Evolutionary conservation across 805 yeast species (phyloP), one percentile per base, ranked within the genome.

Genomic region (Cyberlindnera veronae): DNA sequence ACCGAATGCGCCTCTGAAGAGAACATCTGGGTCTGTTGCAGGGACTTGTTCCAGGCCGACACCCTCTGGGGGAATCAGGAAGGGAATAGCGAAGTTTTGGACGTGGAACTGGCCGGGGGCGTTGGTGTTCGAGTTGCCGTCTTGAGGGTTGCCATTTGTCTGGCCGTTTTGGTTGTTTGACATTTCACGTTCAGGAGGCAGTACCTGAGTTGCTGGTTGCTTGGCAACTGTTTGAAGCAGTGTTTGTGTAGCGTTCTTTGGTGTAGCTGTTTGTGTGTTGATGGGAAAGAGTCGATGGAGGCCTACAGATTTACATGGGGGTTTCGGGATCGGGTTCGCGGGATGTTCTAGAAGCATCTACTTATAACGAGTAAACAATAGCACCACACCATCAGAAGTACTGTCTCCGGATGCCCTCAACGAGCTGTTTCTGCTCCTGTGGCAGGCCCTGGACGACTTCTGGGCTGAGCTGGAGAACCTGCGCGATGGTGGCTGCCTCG

Each of bases 401-500:
- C 32, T 41, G 43, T 30, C 29, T 35, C 19, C 45, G 36, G 6
- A 45, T 38, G 29, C 26, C 32, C 21, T 45, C 42, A 11, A 48
- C 41, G 15, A 45, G 32, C 36, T 30, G 36, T 26, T 36, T 44
- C 20, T 49, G 53, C 11, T 49, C 49, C 3, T 31, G 21, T 11
- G 50, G 48, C 6, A 49, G 34, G 2, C 38, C 26, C 7, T 29
- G 30, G 8, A 49, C 34, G 7, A 37, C 38, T 2, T 35, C 70
- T 13, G 66, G 70, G 1, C 72, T 59, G 33, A 77, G 51, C 13
- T 58, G 58, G 46, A 76, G 57, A 12, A 78, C 76, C 47, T 74
- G 79, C 32, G 63, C 64, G 22, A 77, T 71, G 59, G 76, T 66
- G 8, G 60, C 67, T 20, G 84, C 83, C 58, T 81, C 84, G 34